Base-by-base conservation (phyloP, 208 protist genomes). In the Leishmania tarentolae region DNA sequence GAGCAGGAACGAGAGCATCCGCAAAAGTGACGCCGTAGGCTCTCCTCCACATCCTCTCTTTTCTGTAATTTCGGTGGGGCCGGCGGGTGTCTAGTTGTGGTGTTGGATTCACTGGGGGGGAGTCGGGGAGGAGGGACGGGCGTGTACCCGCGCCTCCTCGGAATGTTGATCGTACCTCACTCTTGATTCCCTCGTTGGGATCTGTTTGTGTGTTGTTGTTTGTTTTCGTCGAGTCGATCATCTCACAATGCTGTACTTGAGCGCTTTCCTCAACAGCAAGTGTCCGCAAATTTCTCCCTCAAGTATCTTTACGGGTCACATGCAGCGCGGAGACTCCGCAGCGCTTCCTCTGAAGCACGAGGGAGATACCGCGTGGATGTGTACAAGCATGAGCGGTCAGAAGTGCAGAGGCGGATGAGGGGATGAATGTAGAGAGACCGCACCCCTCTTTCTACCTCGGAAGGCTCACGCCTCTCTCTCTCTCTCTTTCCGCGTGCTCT, bases 141-240 rank as follows among this genome's bases (percentile, higher is more conserved):
- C 28, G 66, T 47, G 73, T 61, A 35, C 47, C 28, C 57, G 57
- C 57, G n/a, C 31, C 24, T 37, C 53, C 15, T 77, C 57, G 42
- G 37, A 40, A n/a, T 68, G n/a, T 70, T 65, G 61, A 53, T 76
- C 46, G 21, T 59, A 9, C 5, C 15, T 2, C 44, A 2, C 44
- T 3, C 3, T 17, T 50, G 19, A 28, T 11, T 31, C 21, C 28
- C 44, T 40, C 17, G 44, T n/a, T 68, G n/a, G n/a, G n/a, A n/a
- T 78, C 35, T 81, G 75, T 21, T 57, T 63, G 72, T 76, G 46
- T n/a, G 47, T 76, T 40, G 50, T 57, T 75, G 21, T 69, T 81
- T 56, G 76, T 75, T 11, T 69, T 81, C 47, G 76, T 75, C 56
- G 11, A 66, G 61, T 80, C 40, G 74, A 31, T 63, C 40, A 42